Evolutionary conservation across 2,329 filamentous ascomycete species (phyloP).

Genomic region (Penicillium capsulatum): DNA sequence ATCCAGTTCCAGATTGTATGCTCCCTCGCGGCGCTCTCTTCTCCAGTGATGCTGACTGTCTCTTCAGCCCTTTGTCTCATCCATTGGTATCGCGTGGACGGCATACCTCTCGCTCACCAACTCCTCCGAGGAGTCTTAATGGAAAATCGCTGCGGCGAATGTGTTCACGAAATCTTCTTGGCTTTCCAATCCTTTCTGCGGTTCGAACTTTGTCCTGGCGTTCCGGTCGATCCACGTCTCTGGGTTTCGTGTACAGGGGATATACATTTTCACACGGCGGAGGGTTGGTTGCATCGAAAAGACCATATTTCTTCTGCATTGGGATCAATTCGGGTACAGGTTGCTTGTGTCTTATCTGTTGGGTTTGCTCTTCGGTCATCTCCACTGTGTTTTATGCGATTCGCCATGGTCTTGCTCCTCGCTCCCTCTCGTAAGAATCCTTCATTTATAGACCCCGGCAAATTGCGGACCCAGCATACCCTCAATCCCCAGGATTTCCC

Average conservation of each 20-base stretch:
- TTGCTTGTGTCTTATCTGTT: slow-evolving; percentile 3
- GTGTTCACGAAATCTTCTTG: slow-evolving; percentile 15
- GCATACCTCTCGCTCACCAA: slow-evolving; percentile 93
- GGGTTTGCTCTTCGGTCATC: background rate
- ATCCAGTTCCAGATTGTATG: slow-evolving; percentile 94
- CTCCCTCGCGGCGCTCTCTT: slow-evolving; percentile 22
- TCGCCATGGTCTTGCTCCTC: too few relatives aligned
- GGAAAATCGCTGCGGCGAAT: slow-evolving; percentile 6
- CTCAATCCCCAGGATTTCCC: slow-evolving; percentile 24
- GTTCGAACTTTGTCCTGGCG: slow-evolving; percentile 12
- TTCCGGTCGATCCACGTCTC: slow-evolving; percentile 11
- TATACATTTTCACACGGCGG: slow-evolving; percentile 7
- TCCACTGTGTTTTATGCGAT: background rate
- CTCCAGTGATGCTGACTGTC: slow-evolving; percentile 6
- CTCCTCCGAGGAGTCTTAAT: slow-evolving; percentile 65
- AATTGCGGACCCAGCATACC: slow-evolving; percentile 15
- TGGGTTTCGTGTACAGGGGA: slow-evolving; percentile 16
- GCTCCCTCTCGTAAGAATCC: too few relatives aligned
- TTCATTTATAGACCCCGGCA: slow-evolving; percentile 18
- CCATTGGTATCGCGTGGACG: slow-evolving; percentile 94
- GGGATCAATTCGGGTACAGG: slow-evolving; percentile 6
- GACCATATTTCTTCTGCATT: slow-evolving; percentile 8
- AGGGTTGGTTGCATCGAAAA: slow-evolving; percentile 16
- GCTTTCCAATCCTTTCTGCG: slow-evolving; percentile 11
- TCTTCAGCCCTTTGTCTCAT: slow-evolving; percentile 84